Percentiles rank a stretch among this genome's conserved stretches.
Evolutionary conservation across 257 asterid genomes (phyloP).

Genomic region (Solanum medicagineum): DNA sequence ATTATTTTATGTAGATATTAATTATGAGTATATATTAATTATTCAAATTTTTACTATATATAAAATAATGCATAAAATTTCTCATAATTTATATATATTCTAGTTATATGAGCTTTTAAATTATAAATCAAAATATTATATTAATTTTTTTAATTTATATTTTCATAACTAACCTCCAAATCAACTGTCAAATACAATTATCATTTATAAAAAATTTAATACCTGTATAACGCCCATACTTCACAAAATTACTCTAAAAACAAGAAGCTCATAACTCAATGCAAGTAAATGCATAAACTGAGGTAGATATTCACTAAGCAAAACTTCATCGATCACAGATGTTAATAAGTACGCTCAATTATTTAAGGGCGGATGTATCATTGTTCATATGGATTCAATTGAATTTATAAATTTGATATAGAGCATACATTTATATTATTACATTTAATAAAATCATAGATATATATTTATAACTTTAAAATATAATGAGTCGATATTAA

Average conservation of each 20-base stretch:
- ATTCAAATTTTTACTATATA: background rate
- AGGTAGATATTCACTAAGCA: background rate
- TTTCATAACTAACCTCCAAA: background rate
- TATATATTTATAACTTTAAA: no score
- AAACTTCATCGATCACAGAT: background rate
- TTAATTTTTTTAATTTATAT: background rate
- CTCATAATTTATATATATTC: no score
- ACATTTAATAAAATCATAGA: background rate
- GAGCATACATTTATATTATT: background rate
- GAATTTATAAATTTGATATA: background rate
- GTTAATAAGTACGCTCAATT: background rate
- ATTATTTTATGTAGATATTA: background rate
- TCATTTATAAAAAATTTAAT: no score
- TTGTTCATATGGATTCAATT: background rate
- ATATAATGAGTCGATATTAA: no score
- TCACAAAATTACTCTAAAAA: background rate
- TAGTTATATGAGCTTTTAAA: background rate
- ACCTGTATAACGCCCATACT: background rate
- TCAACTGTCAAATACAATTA: background rate
- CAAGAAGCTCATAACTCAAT: background rate
- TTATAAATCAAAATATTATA: background rate
- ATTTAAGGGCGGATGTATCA: background rate
- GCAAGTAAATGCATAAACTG: background rate
- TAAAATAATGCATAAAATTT: no score
- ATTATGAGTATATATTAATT: background rate